phyloP scores from a whole-genome alignment of 1,284 basidiomycete genomes.

The Cutaneotrichosporon sp. region DNA sequence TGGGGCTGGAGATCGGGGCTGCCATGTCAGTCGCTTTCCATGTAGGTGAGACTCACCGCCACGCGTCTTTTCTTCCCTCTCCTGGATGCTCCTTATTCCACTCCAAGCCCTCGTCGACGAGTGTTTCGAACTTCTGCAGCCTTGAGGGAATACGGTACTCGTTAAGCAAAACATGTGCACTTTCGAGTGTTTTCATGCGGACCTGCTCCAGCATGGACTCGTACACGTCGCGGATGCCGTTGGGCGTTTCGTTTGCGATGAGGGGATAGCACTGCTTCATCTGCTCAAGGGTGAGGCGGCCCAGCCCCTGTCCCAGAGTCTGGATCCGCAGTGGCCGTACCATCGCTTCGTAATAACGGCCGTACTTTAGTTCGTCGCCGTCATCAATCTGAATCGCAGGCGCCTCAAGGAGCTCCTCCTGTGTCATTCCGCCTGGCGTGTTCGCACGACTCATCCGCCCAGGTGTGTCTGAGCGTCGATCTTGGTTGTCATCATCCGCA shows the following conservation, averaged over 20 bases:
- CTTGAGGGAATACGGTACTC: constrained; percentile 33
- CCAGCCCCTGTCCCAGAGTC: constrained; percentile 37
- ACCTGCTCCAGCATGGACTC: constrained; percentile 23
- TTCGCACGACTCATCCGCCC: neutral
- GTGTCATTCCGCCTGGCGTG: constrained; percentile 7
- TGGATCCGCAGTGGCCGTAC: constrained; percentile 37
- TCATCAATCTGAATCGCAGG: constrained; percentile 18
- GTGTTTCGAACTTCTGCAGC: constrained; percentile 31
- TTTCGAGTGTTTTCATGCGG: constrained; percentile 29
- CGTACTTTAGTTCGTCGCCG: constrained; percentile 30
- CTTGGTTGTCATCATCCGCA: neutral
- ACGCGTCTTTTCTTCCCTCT: constrained; percentile 31
- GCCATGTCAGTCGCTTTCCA: no score
- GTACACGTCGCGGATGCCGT: constrained; percentile 32
- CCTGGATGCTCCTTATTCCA: constrained; percentile 17
- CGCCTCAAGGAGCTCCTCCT: constrained; percentile 19
- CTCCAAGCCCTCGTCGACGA: constrained; percentile 32
- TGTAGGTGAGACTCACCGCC: constrained; percentile 43
- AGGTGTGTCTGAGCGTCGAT: neutral
- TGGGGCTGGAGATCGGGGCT: constrained; percentile 39
- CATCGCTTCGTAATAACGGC: constrained; percentile 37
- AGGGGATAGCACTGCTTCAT: constrained; percentile 37
- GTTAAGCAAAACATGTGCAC: constrained; percentile 29
- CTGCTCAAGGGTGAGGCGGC: constrained; percentile 42
- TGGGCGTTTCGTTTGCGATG: constrained; percentile 25